Evolutionary conservation across 2,329 filamentous ascomycete species (phyloP), one percentile per base, ranked within the genome.

Genomic region (Penicillium sp.): DNA sequence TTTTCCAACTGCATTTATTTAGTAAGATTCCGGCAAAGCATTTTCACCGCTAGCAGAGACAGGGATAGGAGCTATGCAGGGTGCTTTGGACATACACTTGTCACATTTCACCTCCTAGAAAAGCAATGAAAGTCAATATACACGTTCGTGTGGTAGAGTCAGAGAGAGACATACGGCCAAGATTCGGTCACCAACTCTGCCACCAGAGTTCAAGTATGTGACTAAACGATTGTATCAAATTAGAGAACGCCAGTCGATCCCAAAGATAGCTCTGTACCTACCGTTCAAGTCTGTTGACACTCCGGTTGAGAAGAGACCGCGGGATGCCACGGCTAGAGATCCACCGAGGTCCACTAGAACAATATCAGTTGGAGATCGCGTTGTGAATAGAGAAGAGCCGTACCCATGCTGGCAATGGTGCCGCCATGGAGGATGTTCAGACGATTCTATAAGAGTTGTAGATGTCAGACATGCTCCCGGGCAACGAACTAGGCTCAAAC

Each of bases 391-490:
- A 36, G 13, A n/a, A n/a, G 34, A 7, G 22, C 29, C 27, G 55
- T 71, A 78, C 77, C 77, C 79, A 82, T 81, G 67, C 83, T 85
- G 5, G 86, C 86, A 57, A 89, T 85, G 1, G 86, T 87, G 14
- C 85, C 86, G 54, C 86, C 86, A 72, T 89, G 86, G 32, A 88
- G 80, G 59, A 86, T 88, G 34, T 82, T 81, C 18, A 89, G 74
- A 14, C 86, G 81, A 63, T 88, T 88, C 83, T 86, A 57, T 13
- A 34, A 53, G 13, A 21, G 16, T 14, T 43, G n/a, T 16, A 18
- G 24, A 27, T 11, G 31, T 54, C 9, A 59, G 60, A 44, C 10
- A 38, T 13, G 34, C 18, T 9, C 21, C 11, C 14, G 34, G n/a
- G 11, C 18, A 27, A 8, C 22, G 14, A 3, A 27, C 13, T 18